Base-by-base conservation (phyloP, 192 early-diverging fungal species). In the Podila epicladia region DNA sequence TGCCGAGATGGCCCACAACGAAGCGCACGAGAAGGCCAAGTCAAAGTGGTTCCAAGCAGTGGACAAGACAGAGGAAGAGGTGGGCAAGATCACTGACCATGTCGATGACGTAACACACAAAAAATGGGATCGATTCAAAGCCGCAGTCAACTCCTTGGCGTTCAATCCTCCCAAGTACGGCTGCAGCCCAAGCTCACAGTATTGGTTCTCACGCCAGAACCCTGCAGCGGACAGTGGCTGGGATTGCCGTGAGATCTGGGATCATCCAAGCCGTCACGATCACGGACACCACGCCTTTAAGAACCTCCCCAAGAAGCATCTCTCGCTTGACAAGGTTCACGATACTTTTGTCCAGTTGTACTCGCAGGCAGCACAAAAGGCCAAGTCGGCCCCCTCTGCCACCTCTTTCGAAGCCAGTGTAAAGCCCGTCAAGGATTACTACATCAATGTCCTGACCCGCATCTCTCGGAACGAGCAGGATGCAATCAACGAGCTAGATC, bases 241-340 rank as follows among this genome's bases (percentile, higher is more conserved):
- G 77, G 77, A 80, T 26, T 80, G 77, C 48, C 62, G 77, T 26
- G 77, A 80, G 67, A 65, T 80, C 13, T 80, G 77, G 77, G 77
- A 80, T 28, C 77, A 80, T 15, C 67, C 77, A 12, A 64, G 60
- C 8, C 65, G 71, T 0, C 57, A 65, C 8, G 67, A 80, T 19
- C 71, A 80, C 32, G 37, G 71, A 7, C 77, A 73, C 29, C 65
- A 55, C 0, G 38, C 62, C 5, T 31, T 80, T 55, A 80, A 80
- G 67, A 50, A 45, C 0, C 55, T 80, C 19, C 77, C 77, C 57
- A 80, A 80, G 67, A 80, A 80, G 29, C 38, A 65, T 58, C 50
- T 80, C 31, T 33, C 77, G 0, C 53, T 55, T 24, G 66, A 80
- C 3, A 68, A 33, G n/a, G 66, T 80, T 31, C 77, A 80, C 24